Evolutionary conservation across 164 flowering plant genomes (phyloP).

Genomic region (Chimonanthus praecox): DNA sequence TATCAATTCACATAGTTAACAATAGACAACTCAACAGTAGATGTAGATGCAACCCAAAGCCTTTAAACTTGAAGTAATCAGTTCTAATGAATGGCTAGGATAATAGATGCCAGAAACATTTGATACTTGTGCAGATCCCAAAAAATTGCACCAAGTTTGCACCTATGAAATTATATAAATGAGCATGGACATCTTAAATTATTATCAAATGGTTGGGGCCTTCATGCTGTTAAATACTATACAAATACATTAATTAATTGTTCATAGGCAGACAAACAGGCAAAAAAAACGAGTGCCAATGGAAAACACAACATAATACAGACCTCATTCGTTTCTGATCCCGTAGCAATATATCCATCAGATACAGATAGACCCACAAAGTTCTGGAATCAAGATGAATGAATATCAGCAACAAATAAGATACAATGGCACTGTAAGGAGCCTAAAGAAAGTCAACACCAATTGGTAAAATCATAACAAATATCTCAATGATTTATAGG

Average conservation of each 20-base stretch:
- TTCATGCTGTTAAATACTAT: not conserved
- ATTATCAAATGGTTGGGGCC: too few species aligned
- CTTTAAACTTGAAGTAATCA: not conserved
- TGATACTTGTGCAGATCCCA: not conserved
- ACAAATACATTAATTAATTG: too few species aligned
- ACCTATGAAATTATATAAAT: not conserved
- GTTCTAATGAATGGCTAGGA: not conserved
- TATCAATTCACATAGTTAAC: too few species aligned
- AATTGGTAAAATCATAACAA: too few species aligned
- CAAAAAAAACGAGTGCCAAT: not conserved
- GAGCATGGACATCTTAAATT: not conserved
- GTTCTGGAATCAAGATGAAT: conserved; percentile 52
- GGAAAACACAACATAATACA: not conserved
- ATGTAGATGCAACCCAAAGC: too few species aligned
- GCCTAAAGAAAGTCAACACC: not conserved
- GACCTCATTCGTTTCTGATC: conserved; percentile 99
- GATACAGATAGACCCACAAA: conserved; percentile 91
- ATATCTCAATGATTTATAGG: not conserved
- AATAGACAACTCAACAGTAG: too few species aligned
- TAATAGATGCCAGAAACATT: not conserved
- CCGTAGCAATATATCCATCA: conserved; percentile 91
- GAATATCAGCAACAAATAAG: conserved; percentile 14
- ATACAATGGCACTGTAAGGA: not conserved
- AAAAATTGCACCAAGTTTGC: not conserved
- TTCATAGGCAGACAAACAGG: not conserved